Base-by-base conservation (phyloP, 1,139 yeast genomes). In the Suhomyces coccinellae region DNA sequence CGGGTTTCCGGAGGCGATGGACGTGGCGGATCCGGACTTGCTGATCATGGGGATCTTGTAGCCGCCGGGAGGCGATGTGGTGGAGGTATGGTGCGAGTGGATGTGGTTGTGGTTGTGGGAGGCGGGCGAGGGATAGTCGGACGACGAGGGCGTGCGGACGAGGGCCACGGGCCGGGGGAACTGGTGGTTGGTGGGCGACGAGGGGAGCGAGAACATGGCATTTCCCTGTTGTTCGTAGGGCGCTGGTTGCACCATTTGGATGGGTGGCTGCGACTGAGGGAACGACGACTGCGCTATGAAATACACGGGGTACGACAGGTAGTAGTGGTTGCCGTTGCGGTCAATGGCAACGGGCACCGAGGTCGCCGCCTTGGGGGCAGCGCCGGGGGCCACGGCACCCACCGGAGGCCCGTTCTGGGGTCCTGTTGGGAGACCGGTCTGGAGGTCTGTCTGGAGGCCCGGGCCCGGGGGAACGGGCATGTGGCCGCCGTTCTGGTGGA, bases 271-370 rank as follows among this genome's bases (percentile, higher is more conserved):
- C 16, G 46, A 33, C 22, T 38, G 38, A 10, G 41, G 36, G 4
- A 31, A 41, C 12, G 44, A 24, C n/a, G 36, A 55, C 39, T 61
- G 69, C n/a, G 66, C 65, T 9, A 69, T 60, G 33, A 69, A 59
- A 49, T 69, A 70, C 3, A 71, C 67, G 2, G 75, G 74, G 40
- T 65, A 64, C 27, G 68, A 65, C 48, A 63, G 71, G 51, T 67
- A 69, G 40, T 66, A 59, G 16, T 65, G 64, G 47, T 64, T 63
- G 4, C 75, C 75, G 48, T 66, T 66, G 40, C 65, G 58, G 53
- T 69, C 73, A 14, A 69, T 57, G 6, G 69, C 56, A 16, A 69
- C 62, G 3, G 72, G 70, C 22, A 68, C 56, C 49, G 32, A 55
- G 46, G 36, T 33, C 4, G 36, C 6, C 6, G 31, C 22, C 32